phyloP scores from a whole-genome alignment of 192 early-diverging fungal genomes.

The Coemansia sp. region DNA sequence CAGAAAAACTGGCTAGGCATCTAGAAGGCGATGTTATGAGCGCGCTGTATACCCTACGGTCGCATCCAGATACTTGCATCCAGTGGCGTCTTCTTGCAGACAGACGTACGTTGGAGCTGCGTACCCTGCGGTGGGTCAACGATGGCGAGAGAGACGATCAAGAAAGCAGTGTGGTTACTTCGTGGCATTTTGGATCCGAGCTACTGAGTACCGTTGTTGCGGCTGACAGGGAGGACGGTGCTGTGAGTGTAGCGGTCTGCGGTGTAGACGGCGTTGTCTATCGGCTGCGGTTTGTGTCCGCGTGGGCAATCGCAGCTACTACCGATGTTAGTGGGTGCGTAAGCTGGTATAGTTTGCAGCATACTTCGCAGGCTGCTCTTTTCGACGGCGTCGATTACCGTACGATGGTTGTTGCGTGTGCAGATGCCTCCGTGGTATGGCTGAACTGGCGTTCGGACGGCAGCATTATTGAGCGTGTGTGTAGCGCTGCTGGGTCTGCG shows the following conservation, averaged over 20 bases:
- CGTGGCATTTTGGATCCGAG: conserved; percentile 42
- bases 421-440: conserved; percentile 40
- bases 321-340: conserved; percentile 28
- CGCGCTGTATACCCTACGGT: conserved; percentile 40
- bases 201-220: conserved; percentile 29
- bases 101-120: conserved; percentile 40
- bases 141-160: conserved; percentile 12
- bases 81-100: conserved; percentile 52
- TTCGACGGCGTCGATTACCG: conserved; percentile 24
- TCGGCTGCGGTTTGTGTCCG: conserved; percentile 35
- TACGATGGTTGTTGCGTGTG: conserved; percentile 26
- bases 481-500: conserved; percentile 16
- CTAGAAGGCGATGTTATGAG: conserved; percentile 22
- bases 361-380: conserved; percentile 13
- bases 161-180: conserved; percentile 19
- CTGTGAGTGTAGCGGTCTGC: conserved; percentile 32
- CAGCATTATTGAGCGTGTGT: conserved; percentile 26
- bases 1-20: conserved; percentile 36
- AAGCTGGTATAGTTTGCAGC: conserved; percentile 32
- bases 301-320: conserved; percentile 42
- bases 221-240: conserved; percentile 15
- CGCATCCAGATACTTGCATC: conserved; percentile 47
- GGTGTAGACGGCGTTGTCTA: conserved; percentile 35
- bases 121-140: conserved; percentile 45
- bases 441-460: conserved; percentile 37